These are phyloP conservation scores for Mallotus nudiflorus DNA, from an alignment of 345 rosid genomes.

Conservation along the genomic window DNA sequence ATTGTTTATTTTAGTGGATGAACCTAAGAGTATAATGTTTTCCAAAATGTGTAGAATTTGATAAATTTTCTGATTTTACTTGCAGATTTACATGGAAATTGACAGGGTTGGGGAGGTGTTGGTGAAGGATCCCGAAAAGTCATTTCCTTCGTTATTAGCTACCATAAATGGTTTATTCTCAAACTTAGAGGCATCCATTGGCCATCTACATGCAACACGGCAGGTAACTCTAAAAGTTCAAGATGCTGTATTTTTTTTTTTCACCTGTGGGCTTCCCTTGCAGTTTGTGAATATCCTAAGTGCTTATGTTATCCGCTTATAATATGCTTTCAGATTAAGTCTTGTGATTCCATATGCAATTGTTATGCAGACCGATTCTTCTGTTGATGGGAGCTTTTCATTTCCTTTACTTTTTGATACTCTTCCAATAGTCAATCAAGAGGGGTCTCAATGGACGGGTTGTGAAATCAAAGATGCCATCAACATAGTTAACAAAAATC, in stretches of 20 bases:
- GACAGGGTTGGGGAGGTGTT: conserved; percentile 69
- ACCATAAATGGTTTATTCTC: conserved; percentile 54
- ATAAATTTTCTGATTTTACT: conserved; percentile 14
- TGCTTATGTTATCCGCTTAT: not conserved
- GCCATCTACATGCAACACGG: conserved; percentile 55
- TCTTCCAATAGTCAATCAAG: conserved; percentile 59
- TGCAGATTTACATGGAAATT: conserved; percentile 73
- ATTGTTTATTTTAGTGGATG: not conserved
- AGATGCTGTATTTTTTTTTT: not conserved
- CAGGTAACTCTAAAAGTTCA: conserved; percentile 43
- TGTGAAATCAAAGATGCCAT: conserved; percentile 70
- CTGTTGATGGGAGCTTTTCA: conserved; percentile 62
- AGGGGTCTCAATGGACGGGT: conserved; percentile 72
- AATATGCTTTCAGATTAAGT: not conserved
- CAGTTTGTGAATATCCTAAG: not conserved
- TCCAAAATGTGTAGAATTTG: not conserved
- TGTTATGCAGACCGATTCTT: conserved; percentile 56
- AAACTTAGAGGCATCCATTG: conserved; percentile 65
- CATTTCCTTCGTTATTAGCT: conserved; percentile 51
- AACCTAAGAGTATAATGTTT: not conserved
- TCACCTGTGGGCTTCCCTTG: not conserved
- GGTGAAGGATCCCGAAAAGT: conserved; percentile 61
- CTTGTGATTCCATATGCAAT: conserved; percentile 5
- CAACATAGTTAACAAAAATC: conserved; percentile 61
- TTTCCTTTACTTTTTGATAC: conserved; percentile 63